Evolutionary conservation across 2,329 filamentous ascomycete species (phyloP).

Genomic region (Scortechinia acanthostroma): DNA sequence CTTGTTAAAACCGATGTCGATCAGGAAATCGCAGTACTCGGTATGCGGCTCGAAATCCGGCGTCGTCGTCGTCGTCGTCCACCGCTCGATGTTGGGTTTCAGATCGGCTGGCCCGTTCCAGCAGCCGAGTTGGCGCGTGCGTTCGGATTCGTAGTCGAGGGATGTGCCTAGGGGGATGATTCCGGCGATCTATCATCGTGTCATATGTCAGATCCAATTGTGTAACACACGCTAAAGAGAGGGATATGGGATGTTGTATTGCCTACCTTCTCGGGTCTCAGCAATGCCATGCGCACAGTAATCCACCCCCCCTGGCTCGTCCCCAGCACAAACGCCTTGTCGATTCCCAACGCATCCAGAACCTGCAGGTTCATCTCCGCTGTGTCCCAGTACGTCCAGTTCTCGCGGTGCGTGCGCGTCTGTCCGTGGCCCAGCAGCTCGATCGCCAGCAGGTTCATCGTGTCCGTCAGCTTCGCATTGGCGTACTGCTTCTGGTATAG

Average conservation of each 20-base stretch:
- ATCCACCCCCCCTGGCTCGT: constrained; percentile 47
- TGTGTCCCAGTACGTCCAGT: constrained; percentile 47
- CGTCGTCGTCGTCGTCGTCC: constrained; percentile 24
- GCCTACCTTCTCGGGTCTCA: constrained; percentile 34
- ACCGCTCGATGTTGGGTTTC: constrained; percentile 22
- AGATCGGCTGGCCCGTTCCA: constrained; percentile 31
- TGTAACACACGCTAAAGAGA: background rate
- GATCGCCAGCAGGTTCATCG: constrained; percentile 40
- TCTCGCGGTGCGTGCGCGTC: constrained; percentile 29
- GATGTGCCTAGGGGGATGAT: constrained; percentile 42
- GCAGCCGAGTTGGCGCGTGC: constrained; percentile 32
- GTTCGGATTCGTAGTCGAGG: constrained; percentile 36
- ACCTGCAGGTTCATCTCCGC: constrained; percentile 33
- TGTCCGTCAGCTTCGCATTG: constrained; percentile 19
- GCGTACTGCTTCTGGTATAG: constrained; percentile 30
- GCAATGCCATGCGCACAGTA: constrained; percentile 38
- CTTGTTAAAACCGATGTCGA: constrained; percentile 35
- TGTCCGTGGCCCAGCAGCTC: constrained; percentile 42
- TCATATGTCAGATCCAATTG: background rate
- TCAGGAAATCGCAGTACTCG: constrained; percentile 32
- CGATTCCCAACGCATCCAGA: constrained; percentile 25
- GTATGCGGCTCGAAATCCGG: constrained; percentile 30
- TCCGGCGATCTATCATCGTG: constrained; percentile 33
- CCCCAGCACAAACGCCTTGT: constrained; percentile 35
- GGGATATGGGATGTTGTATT: too few relatives aligned